Evolutionary conservation across 768 basidiomycete species (phyloP), one percentile per base, ranked within the genome.

Genomic region (Gloeophyllum trabeum): DNA sequence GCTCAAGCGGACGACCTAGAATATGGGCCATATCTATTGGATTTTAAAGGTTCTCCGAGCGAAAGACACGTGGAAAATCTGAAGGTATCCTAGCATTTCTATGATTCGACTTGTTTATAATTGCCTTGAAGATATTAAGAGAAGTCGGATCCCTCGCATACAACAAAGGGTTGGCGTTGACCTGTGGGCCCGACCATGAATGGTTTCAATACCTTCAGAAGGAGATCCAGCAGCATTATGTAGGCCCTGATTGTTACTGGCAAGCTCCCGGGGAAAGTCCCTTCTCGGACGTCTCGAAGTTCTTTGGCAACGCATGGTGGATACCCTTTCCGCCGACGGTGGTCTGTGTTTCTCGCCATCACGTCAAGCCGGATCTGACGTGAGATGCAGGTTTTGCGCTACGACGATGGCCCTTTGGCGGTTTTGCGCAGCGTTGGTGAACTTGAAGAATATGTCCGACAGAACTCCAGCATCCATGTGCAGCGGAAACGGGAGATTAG

Each of bases 291-390:
- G 65, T 71, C 42, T 64, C 62, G 3, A 69, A 65, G 34, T 74
- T 63, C 54, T 89, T 86, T 53, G 85, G 85, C 6, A 81, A 83
- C 46, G 75, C 81, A 6, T 86, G 82, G 79, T 79, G 80, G 71
- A 69, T 85, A 22, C 82, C 84, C 3, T 88, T 89, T 51, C 85
- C 85, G 0, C 81, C 83, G 1, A 75, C 79, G 0, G 60, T 78
- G 48, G 41, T 67, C 65, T 20, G 22, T 6, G 5, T 30, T 25
- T 41, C 21, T 40, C 28, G 10, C 28, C 10, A 12, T 34, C n/a
- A 42, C 46, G 22, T 13, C 24, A 26, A 24, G 22, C 6, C 14
- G 3, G 23, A 37, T 24, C 35, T 50, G 23, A 49, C 32, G 5
- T 13, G 39, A 18, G 5, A 7, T 2, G 6, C 30, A 81, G 79